Evolutionary conservation across 2,329 filamentous ascomycete genomes (phyloP).

Genomic region (Paecilomyces dactylethromorphus): DNA sequence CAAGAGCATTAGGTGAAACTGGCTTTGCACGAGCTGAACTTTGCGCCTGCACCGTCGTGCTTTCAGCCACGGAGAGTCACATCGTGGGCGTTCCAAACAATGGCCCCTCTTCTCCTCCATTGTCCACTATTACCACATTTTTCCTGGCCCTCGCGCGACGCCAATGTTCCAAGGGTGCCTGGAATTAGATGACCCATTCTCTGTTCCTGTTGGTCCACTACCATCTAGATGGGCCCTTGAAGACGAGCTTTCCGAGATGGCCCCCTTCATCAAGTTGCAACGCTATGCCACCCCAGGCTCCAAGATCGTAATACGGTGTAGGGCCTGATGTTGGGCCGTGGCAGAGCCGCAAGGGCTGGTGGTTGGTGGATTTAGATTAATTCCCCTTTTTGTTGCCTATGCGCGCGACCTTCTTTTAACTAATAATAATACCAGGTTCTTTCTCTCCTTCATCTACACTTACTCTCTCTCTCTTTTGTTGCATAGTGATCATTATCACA

Average conservation of each 20-base stretch:
- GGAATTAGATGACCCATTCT: background rate
- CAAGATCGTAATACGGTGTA: background rate
- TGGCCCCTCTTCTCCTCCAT: background rate
- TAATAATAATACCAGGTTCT: background rate
- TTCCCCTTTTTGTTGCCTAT: background rate
- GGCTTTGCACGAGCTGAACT: background rate
- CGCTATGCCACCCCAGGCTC: background rate
- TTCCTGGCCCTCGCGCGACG: background rate
- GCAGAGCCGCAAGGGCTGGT: background rate
- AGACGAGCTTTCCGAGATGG: background rate
- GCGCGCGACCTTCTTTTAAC: background rate
- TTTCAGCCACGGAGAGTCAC: background rate
- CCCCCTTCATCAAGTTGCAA: background rate
- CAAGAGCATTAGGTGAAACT: background rate
- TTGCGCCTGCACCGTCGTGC: background rate
- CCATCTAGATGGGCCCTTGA: background rate
- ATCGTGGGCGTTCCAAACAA: background rate
- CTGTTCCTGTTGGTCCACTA: background rate
- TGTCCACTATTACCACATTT: background rate
- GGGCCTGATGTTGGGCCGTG: background rate
- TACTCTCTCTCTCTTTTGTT: conserved; percentile 10
- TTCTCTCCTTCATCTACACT: conserved; percentile 2
- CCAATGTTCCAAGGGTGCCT: background rate
- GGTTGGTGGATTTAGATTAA: background rate
- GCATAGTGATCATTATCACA: conserved; percentile 5